A percentile compares a stretch with the other conserved stretches of the same genome.
Evolutionary conservation across 2,329 filamentous ascomycete species (phyloP).

Genomic region (Talaromyces islandicus): DNA sequence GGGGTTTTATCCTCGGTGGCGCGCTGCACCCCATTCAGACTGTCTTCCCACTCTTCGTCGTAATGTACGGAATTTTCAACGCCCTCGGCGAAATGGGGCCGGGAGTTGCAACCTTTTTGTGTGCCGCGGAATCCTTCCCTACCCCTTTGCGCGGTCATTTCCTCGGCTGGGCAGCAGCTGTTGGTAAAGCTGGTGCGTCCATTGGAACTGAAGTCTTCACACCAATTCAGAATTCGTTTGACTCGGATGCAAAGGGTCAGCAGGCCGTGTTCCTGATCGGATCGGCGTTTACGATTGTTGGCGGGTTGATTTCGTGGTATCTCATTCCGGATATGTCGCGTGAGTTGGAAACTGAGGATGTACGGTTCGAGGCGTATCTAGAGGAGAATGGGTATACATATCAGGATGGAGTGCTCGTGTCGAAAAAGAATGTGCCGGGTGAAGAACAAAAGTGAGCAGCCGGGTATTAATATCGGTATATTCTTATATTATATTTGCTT

Average conservation of each 20-base stretch:
- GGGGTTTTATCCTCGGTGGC: constrained; percentile 47
- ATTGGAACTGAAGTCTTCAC: constrained; percentile 49
- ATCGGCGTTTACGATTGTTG: constrained; percentile 44
- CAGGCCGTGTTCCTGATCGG: constrained; percentile 49
- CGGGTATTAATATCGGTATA: neutral
- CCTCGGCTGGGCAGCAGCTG: constrained; percentile 44
- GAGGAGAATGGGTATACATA: constrained; percentile 34
- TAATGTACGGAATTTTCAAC: constrained; percentile 47
- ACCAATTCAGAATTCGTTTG: constrained; percentile 38
- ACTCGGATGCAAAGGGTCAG: constrained; percentile 39
- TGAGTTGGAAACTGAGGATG: constrained; percentile 40
- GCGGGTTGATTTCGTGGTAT: constrained; percentile 40
- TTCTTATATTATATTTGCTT: no score
- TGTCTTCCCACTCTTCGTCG: constrained; percentile 46
- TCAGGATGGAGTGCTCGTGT: neutral
- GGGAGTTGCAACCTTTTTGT: constrained; percentile 35
- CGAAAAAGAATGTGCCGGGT: neutral
- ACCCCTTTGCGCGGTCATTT: constrained; percentile 46
- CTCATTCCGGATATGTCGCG: constrained; percentile 41
- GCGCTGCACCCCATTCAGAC: constrained; percentile 41
- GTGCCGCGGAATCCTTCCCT: constrained; percentile 44
- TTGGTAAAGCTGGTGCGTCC: constrained; percentile 46
- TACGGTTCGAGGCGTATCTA: constrained; percentile 41
- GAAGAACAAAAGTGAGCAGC: neutral
- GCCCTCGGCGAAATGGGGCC: constrained; percentile 48